phyloP scores from a whole-genome alignment of 1,284 basidiomycete genomes.

The Acaromyces ingoldii region DNA sequence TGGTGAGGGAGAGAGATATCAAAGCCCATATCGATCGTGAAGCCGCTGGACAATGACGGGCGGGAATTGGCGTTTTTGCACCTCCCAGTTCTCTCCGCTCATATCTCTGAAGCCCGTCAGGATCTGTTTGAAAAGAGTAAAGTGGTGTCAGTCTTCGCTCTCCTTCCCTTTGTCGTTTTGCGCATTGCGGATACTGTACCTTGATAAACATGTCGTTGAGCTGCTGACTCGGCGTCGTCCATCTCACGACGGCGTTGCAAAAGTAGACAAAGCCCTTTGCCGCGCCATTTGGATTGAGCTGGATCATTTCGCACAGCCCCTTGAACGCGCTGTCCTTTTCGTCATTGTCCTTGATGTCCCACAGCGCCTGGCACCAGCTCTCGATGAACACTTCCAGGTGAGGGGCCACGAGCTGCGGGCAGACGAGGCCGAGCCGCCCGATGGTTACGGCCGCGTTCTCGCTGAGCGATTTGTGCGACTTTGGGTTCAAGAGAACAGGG shows the following conservation, averaged over 20 bases:
- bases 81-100: conserved; percentile 57
- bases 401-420: conserved; percentile 80
- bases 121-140: conserved; percentile 53
- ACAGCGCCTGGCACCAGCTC: conserved; percentile 93
- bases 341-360: conserved; percentile 98
- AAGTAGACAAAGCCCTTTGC: conserved; percentile 49
- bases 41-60: conserved; percentile 40
- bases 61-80: conserved; percentile 42
- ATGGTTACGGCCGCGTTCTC: conserved; percentile 99
- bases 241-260: conserved; percentile 50
- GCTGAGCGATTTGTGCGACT: conserved; percentile 85
- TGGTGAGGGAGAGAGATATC: no score
- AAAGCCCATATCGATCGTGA: conserved; percentile 35
- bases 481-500: conserved; percentile 81
- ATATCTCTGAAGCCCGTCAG: conserved; percentile 78
- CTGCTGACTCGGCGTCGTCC: conserved; percentile 37
- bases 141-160: neutral
- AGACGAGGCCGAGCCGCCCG: conserved; percentile 88
- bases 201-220: conserved; percentile 40
- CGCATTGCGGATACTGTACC: neutral
- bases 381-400: conserved; percentile 85
- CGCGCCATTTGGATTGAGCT: conserved; percentile 48
- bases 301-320: conserved; percentile 91
- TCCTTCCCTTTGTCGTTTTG: neutral
- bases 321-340: conserved; percentile 99